Evolutionary conservation across 2,329 filamentous ascomycete species (phyloP), one percentile per base, ranked within the genome.

Genomic region (Verticillium longisporum): DNA sequence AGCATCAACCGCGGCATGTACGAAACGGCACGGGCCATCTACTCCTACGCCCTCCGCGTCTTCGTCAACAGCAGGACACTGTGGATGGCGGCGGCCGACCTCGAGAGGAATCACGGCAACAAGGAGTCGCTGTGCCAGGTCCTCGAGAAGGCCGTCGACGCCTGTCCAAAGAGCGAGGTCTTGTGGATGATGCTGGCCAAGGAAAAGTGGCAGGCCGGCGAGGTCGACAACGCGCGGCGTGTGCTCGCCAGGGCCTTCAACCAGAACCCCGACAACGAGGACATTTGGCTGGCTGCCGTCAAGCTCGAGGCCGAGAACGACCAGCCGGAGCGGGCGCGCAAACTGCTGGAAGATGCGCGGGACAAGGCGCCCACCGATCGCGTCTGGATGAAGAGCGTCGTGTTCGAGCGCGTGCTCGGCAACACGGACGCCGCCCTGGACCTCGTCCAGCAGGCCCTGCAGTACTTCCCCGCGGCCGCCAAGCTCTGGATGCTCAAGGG

Each of bases 401-500:
- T 92, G 0, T 97, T 97, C 70, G 95, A 99, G 75, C 86, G 95
- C 14, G 91, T 96, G 67, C 80, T 91, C 26, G 89, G 88, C 61
- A 89, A 95, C 68, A 81, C 81, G 32, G 91, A 97, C 56, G 86
- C 87, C 1, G 93, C 95, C 0, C 82, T 99, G 14, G 90, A 96
- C 69, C 86, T 99, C 11, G 91, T 91, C 54, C 91, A 93, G 62
- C 89, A 96, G 71, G 95, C 89, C 1, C 79, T 99, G 38, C 88
- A 93, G 66, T 83, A 91, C 10, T 99, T 96, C 78, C 94, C 95
- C 1, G 85, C 87, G 55, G 86, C 89, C 11, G 83, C 91, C 59
- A 98, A 98, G 76, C 82, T 99, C 31, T 97, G 94, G 89, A 97
- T 98, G 90, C 91, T 97, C 80, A 99, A 99, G 77, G 95, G 96